A percentile compares a stretch with the other conserved stretches of the same genome.
These are phyloP conservation scores for Exutisphaerella laricina DNA, from an alignment of 2,329 filamentous ascomycete species.

Conservation along the genomic window DNA sequence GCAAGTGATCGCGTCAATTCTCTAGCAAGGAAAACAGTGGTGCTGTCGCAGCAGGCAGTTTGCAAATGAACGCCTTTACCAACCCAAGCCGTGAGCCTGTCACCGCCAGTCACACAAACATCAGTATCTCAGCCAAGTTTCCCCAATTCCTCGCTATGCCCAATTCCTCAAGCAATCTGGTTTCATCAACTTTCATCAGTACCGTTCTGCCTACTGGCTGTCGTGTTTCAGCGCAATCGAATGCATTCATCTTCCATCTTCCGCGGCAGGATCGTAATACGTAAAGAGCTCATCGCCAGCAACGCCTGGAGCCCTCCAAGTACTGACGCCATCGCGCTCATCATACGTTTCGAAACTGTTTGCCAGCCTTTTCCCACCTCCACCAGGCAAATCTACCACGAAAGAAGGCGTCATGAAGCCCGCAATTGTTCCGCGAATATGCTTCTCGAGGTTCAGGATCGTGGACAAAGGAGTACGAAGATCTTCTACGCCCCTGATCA, in stretches of 20 bases:
- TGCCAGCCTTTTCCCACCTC: constrained; percentile 58
- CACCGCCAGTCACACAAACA: too few species aligned
- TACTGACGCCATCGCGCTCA: constrained; percentile 48
- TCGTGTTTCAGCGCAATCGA: too few species aligned
- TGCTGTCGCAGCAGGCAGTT: too few species aligned
- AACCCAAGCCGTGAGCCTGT: too few species aligned
- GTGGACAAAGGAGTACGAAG: constrained; percentile 56
- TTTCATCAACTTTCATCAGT: constrained; percentile 1
- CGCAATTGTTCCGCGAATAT: constrained; percentile 55
- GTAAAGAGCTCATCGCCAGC: constrained; percentile 45
- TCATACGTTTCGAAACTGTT: constrained; percentile 52
- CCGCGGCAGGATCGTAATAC: constrained; percentile 50
- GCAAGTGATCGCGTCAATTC: too few species aligned
- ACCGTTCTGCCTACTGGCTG: neutral
- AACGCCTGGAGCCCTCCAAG: constrained; percentile 52
- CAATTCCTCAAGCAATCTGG: too few species aligned
- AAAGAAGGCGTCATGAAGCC: constrained; percentile 60
- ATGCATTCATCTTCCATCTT: neutral
- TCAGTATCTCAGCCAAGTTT: too few species aligned
- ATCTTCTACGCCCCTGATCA: constrained; percentile 57
- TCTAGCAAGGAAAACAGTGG: too few species aligned
- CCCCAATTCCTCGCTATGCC: neutral
- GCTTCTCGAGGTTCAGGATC: constrained; percentile 53
- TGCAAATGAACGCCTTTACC: too few species aligned
- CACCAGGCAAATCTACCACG: constrained; percentile 58